Percentiles rank a stretch among this genome's conserved stretches.
Conservation (phyloP, 257 asterid genomes). For the Hygrophila difformis region DNA sequence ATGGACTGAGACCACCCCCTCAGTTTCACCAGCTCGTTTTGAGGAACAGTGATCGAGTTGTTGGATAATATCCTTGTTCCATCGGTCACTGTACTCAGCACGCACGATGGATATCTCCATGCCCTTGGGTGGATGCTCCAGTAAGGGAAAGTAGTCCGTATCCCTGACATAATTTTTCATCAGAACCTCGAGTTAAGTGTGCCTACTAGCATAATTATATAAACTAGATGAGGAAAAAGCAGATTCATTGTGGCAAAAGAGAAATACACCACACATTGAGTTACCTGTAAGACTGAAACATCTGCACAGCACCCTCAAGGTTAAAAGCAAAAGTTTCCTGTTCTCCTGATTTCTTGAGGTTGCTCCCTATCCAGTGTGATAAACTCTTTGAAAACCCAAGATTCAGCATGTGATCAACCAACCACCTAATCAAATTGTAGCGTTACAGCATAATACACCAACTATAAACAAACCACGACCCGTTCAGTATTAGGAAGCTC, state of each 20-base stretch:
- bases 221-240: too few relatives aligned
- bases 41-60: slow-evolving; percentile 42
- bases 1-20: slow-evolving; percentile 53
- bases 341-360: slow-evolving; percentile 71
- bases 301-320: slow-evolving; percentile 80
- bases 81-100: slow-evolving; percentile 87
- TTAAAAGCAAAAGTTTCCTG: slow-evolving; percentile 70
- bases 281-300: slow-evolving; percentile 84
- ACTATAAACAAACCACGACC: slow-evolving; percentile 8
- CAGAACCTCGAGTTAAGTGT: slow-evolving; percentile 10
- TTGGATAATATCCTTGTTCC: slow-evolving; percentile 47
- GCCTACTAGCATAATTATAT: background rate
- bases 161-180: slow-evolving; percentile 34
- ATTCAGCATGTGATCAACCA: slow-evolving; percentile 77
- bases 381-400: slow-evolving; percentile 86
- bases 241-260: too few relatives aligned
- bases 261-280: background rate
- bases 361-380: slow-evolving; percentile 89
- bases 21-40: slow-evolving; percentile 27
- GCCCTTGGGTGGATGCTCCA: slow-evolving; percentile 64
- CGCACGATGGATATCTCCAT: slow-evolving; percentile 63
- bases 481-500: background rate
- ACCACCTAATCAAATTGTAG: slow-evolving; percentile 49
- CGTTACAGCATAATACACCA: slow-evolving; percentile 10
- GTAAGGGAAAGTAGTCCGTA: slow-evolving; percentile 56